These are phyloP conservation scores for Beauveria scarabaeidicola DNA, from an alignment of 2,329 filamentous ascomycete genomes.

Conservation along the genomic window DNA sequence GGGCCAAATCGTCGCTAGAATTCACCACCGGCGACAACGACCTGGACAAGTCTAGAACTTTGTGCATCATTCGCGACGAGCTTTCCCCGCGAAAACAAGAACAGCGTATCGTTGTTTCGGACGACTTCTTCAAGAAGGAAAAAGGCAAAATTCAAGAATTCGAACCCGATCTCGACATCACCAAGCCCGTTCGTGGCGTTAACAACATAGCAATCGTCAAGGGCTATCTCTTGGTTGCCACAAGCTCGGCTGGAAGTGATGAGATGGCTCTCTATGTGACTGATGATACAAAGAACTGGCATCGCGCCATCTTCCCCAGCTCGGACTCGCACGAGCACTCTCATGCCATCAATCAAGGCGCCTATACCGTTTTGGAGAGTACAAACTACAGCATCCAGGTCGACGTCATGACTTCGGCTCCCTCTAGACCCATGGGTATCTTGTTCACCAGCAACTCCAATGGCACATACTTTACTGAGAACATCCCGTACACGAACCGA, in stretches of 20 bases:
- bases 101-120: conserved; percentile 71
- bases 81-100: conserved; percentile 64
- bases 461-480: conserved; percentile 89
- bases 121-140: conserved; percentile 64
- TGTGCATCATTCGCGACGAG: conserved; percentile 72
- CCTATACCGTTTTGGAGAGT: conserved; percentile 89
- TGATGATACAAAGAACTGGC: conserved; percentile 76
- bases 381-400: conserved; percentile 98
- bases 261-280: conserved; percentile 91
- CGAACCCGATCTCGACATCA: conserved; percentile 69
- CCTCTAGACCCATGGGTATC: conserved; percentile 67
- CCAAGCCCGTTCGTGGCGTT: conserved; percentile 68
- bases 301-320: conserved; percentile 79
- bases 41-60: conserved; percentile 58
- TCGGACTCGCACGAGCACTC: conserved; percentile 70
- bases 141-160: conserved; percentile 47
- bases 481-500: conserved; percentile 87
- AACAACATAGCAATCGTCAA: conserved; percentile 78
- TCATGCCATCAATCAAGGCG: conserved; percentile 61
- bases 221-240: conserved; percentile 77
- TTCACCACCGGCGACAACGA: conserved; percentile 63
- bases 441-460: conserved; percentile 96
- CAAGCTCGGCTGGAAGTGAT: conserved; percentile 67
- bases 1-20: conserved; percentile 68
- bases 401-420: conserved; percentile 69